Base-by-base conservation (phyloP, 2,329 filamentous ascomycete species). In the Cladophialophora bantiana region DNA sequence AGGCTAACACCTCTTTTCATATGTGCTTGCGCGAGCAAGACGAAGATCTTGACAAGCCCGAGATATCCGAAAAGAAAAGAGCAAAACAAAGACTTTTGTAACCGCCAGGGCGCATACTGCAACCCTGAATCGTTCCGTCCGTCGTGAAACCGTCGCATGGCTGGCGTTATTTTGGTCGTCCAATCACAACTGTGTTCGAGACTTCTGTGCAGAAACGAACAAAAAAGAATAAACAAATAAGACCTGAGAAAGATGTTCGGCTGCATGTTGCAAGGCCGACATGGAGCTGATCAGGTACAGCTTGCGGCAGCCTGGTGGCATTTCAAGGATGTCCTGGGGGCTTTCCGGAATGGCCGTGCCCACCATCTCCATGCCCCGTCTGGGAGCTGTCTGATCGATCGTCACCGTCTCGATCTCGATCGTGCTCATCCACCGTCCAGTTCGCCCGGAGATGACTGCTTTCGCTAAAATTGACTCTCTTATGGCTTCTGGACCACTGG, bases 391-490 rank as follows among this genome's bases (percentile, higher is more conserved):
- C 64, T 35, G 68, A 67, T 59, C 63, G 62, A 18, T 68, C 58
- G 60, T 67, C 66, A 1, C 48, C 40, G 52, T 65, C 66, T 15
- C 48, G 58, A 36, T 68, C 66, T 15, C 48, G 58, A 36, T 68
- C 66, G 18, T 68, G 63, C 54, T 70, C 70, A 50, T 65, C 66
- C 10, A 34, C 64, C 15, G 40, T 55, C 65, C 68, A 69, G 34
- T 59, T 66, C 34, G 65, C 60, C 40, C 67, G 62, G 34, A 67
- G 42, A 58, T 65, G 62, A 64, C 71, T 72, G 64, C 67, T 71
- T 40, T 71, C 66, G 31, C 67, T 70, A 53, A 73, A 73, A 57
- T 73, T 73, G 32, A 73, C 71, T 50, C 70, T 60, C 50, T 72
- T 72, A 45, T 73, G 71, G 20, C 69, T 65, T 18, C 58, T 66